Conservation (phyloP, 192 early-diverging fungal species). For the Coemansia guatemalensis region DNA sequence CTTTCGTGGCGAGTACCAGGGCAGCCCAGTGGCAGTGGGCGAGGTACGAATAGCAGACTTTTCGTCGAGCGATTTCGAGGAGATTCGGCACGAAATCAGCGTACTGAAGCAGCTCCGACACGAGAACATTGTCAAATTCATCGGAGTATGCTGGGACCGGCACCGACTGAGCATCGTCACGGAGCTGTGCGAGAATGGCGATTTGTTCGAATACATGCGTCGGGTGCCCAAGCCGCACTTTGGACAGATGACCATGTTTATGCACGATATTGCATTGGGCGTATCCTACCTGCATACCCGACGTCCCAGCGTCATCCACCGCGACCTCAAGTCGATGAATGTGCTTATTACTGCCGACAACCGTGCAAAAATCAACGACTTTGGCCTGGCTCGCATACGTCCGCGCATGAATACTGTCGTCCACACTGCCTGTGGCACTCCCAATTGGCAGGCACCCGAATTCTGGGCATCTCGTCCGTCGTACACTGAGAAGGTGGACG, state of each 20-base stretch:
- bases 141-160: slow-evolving; percentile 69
- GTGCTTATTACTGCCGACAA: slow-evolving; percentile 61
- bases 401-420: slow-evolving; percentile 66
- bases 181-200: slow-evolving; percentile 72
- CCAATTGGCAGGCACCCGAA: slow-evolving; percentile 82
- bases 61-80: slow-evolving; percentile 64
- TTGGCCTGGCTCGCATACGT: slow-evolving; percentile 76
- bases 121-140: slow-evolving; percentile 72
- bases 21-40: slow-evolving; percentile 68
- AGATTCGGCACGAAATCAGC: slow-evolving; percentile 75
- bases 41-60: slow-evolving; percentile 68
- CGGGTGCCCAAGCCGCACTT: slow-evolving; percentile 62
- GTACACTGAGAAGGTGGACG: slow-evolving; percentile 72
- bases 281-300: slow-evolving; percentile 71
- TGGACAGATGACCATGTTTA: slow-evolving; percentile 67
- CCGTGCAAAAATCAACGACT: slow-evolving; percentile 77
- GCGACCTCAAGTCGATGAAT: slow-evolving; percentile 79
- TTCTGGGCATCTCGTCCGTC: slow-evolving; percentile 69
- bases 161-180: slow-evolving; percentile 70
- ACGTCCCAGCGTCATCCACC: slow-evolving; percentile 71
- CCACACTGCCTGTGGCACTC: slow-evolving; percentile 77
- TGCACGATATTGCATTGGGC: slow-evolving; percentile 77
- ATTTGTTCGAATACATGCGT: slow-evolving; percentile 74
- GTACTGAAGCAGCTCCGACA: slow-evolving; percentile 75
- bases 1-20: slow-evolving; percentile 64